Conservation (phyloP, 768 basidiomycete species). For the Coprinopsis strossmayeri region DNA sequence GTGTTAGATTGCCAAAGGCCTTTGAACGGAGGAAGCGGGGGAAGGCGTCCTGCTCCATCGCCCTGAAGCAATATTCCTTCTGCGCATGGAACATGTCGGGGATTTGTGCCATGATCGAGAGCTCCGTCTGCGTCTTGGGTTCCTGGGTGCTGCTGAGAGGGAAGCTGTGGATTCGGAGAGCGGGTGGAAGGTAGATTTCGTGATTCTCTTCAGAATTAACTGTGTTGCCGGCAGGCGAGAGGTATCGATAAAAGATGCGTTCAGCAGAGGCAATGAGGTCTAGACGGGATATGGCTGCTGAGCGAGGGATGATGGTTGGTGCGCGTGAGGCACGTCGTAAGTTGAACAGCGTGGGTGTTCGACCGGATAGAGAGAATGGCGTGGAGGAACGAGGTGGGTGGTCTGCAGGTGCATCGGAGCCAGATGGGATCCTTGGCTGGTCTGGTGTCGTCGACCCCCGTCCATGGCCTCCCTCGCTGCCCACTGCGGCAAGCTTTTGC, state of each 20-base stretch:
- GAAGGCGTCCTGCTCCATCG: slow-evolving; percentile 94
- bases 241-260: slow-evolving; percentile 92
- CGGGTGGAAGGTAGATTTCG: slow-evolving; percentile 95
- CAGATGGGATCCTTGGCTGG: slow-evolving; percentile 38
- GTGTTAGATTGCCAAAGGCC: slow-evolving; percentile 97
- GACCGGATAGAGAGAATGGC: slow-evolving; percentile 70
- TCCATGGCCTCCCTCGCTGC: slow-evolving; percentile 39
- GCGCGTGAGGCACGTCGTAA: slow-evolving; percentile 77
- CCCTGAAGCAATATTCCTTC: slow-evolving; percentile 95
- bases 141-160: slow-evolving; percentile 72
- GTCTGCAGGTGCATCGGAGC: slow-evolving; percentile 34
- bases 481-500: slow-evolving; percentile 46
- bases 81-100: slow-evolving; percentile 97
- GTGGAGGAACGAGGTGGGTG: slow-evolving; percentile 64
- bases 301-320: slow-evolving; percentile 91
- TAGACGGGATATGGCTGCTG: slow-evolving; percentile 80
- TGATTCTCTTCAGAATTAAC: slow-evolving; percentile 84
- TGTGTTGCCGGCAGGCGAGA: slow-evolving; percentile 72
- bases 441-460: slow-evolving; percentile 57
- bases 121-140: slow-evolving; percentile 62
- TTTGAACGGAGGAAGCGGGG: slow-evolving; percentile 93
- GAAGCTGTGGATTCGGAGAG: slow-evolving; percentile 87
- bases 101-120: slow-evolving; percentile 75
- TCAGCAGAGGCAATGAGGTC: slow-evolving; percentile 93
- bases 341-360: slow-evolving; percentile 73